Conservation (phyloP, 208 protist species). For the Acanthamoeba culbertsoni region DNA sequence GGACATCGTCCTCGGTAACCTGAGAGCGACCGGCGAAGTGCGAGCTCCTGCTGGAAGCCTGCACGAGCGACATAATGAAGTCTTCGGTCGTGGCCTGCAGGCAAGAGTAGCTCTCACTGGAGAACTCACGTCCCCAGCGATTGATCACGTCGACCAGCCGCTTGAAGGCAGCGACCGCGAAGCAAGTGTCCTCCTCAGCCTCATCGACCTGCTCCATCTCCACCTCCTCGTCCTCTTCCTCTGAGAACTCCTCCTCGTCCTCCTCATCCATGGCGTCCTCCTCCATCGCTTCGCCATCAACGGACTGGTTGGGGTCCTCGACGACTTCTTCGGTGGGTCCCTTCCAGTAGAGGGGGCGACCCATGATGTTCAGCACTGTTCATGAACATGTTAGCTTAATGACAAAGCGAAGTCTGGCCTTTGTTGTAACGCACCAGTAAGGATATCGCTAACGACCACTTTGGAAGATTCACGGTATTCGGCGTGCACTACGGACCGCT, state of each 20-base stretch:
- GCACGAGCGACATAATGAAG: not conserved
- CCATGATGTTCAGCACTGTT: constrained; percentile 6
- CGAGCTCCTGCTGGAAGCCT: not conserved
- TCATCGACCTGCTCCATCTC: constrained; percentile 32
- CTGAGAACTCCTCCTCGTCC: not conserved
- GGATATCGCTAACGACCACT: not conserved
- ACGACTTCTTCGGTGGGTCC: not conserved
- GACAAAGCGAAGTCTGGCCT: not conserved
- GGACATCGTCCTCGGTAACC: constrained; percentile 7
- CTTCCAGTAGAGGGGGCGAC: constrained; percentile 44
- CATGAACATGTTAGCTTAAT: not conserved
- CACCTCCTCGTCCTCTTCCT: constrained; percentile 23
- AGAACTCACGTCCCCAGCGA: not conserved
- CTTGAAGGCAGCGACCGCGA: constrained; percentile 8
- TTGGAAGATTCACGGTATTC: not conserved
- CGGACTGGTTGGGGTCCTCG: not conserved
- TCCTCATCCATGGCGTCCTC: constrained; percentile 17
- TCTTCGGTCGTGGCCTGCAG: constrained; percentile 29
- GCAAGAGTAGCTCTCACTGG: not conserved
- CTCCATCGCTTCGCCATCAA: not conserved
- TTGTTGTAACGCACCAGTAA: not conserved
- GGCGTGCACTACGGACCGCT: constrained; percentile 18
- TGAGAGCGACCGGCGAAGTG: constrained; percentile 1
- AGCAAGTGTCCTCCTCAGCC: not conserved
- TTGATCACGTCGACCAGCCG: constrained; percentile 28